These are phyloP conservation scores for Lolium rigidum DNA, from an alignment of 176 grass and related monocot species.

Conservation along the genomic window DNA sequence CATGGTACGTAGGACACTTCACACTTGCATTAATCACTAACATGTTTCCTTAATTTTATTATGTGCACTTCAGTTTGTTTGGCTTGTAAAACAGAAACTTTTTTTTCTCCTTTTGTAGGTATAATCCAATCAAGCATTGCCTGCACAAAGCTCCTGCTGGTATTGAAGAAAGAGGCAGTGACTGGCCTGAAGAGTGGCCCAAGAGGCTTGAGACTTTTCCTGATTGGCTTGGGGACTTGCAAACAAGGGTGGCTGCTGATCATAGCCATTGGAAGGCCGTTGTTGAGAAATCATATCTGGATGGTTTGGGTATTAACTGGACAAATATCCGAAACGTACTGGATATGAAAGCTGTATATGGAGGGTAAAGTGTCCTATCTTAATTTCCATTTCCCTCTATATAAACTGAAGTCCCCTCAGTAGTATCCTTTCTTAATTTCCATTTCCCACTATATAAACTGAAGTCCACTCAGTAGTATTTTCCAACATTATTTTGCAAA, in stretches of 20 bases:
- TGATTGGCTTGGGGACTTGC: slow-evolving; percentile 83
- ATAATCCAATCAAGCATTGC: slow-evolving; percentile 77
- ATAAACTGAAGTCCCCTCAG: background rate
- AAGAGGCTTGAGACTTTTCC: slow-evolving; percentile 81
- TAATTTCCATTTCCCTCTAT: background rate
- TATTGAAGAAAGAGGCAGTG: slow-evolving; percentile 89
- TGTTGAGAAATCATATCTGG: slow-evolving; percentile 89
- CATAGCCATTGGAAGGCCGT: slow-evolving; percentile 81
- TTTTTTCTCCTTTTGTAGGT: slow-evolving; percentile 53
- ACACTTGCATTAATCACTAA: slow-evolving; percentile 23
- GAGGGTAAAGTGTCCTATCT: slow-evolving; percentile 57
- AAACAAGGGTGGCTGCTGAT: slow-evolving; percentile 67
- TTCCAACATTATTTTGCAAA: slow-evolving; percentile 2
- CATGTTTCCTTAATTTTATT: slow-evolving; percentile 28
- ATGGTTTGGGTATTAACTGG: slow-evolving; percentile 89
- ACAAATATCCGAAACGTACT: slow-evolving; percentile 81
- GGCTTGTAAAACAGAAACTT: slow-evolving; percentile 17
- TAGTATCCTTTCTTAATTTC: background rate
- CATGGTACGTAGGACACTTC: slow-evolving; percentile 62
- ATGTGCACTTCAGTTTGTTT: slow-evolving; percentile 7
- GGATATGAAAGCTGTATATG: slow-evolving; percentile 96
- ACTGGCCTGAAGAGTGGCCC: slow-evolving; percentile 96
- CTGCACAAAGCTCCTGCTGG: slow-evolving; percentile 83
- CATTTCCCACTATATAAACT: background rate
- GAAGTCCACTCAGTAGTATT: background rate